Evolutionary conservation across 208 protist species (phyloP).

Genomic region (Trichomonas tenax): DNA sequence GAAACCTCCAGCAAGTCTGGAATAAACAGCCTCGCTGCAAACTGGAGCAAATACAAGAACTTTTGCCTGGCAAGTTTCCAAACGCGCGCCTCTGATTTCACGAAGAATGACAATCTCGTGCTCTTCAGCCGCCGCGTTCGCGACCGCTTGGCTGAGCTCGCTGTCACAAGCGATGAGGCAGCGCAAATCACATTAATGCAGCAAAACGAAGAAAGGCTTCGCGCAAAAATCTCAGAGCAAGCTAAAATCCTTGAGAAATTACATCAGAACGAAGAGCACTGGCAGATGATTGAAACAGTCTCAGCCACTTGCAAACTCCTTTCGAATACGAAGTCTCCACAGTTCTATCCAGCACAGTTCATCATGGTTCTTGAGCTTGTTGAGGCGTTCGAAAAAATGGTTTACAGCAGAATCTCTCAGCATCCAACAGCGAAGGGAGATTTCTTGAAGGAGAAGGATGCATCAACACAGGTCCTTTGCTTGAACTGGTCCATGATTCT

Average conservation of each 20-base stretch:
- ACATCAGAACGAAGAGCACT: background rate
- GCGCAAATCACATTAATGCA: background rate
- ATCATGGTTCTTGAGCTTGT: background rate
- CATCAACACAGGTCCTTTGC: background rate
- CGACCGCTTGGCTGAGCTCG: background rate
- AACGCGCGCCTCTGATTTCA: background rate
- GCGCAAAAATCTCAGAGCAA: background rate
- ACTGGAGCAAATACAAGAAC: conserved; percentile 4
- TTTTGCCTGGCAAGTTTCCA: background rate
- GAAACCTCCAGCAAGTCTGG: background rate
- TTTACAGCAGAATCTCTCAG: background rate
- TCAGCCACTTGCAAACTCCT: background rate
- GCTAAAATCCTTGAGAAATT: background rate
- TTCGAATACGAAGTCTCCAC: background rate
- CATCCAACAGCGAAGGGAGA: background rate
- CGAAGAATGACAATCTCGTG: background rate
- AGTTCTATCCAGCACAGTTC: conserved; percentile 16
- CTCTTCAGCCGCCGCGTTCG: background rate
- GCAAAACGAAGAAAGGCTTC: conserved; percentile 3
- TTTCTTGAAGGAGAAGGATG: background rate
- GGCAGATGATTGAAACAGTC: conserved; percentile 1
- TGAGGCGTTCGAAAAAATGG: background rate
- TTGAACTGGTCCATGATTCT: conserved; percentile 19
- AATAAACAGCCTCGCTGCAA: background rate
- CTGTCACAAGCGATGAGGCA: conserved; percentile 6